Evolutionary conservation across 805 yeast genomes (phyloP), one percentile per base, ranked within the genome.

Genomic region (Starmerella stellata): DNA sequence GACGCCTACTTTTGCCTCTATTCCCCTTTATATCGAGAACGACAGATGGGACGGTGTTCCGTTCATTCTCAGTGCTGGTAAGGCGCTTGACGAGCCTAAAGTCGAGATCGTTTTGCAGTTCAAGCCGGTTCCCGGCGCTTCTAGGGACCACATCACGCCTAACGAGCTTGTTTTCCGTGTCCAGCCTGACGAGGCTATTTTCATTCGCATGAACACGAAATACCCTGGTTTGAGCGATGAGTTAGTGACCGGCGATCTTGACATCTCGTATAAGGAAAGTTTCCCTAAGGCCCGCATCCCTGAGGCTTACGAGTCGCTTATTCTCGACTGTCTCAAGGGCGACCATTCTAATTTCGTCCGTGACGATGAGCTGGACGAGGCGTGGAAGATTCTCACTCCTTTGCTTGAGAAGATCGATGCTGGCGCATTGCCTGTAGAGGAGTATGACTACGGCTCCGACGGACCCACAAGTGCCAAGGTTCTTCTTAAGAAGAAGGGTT

Each of bases 31-130:
- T 47, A 79, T 90, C 58, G 67, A 74, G 53, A 90, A 85, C 60
- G 96, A 90, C 62, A 74, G 95, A 56, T 90, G 98, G 98, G 90
- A 79, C 46, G 96, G 96, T 53, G 96, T 90, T 34, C 98, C 98
- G 39, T 73, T 90, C 55, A 76, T 90, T 38, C 66, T 90, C 66
- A 73, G 94, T 63, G 98, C 96, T 14, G 98, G 98, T 54, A 90
- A 90, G 64, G 95, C 96, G n/a, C 65, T 90, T 44, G 82, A 87
- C 58, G 85, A 77, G 54, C 78, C 87, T 43, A 83, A 83, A 67
- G 98, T 90, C 36, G 98, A 90, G 65, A 77, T 90, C 46, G 72
- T 96, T 59, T 65, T 90, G 44, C 96, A 90, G 66, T 87, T 78
- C 64, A 81, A 76, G 62, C 77, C 78, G 33, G 92, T 78, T 36